Evolutionary conservation across 106 monocot genomes (phyloP).

Genomic region (Vanilla planifolia): DNA sequence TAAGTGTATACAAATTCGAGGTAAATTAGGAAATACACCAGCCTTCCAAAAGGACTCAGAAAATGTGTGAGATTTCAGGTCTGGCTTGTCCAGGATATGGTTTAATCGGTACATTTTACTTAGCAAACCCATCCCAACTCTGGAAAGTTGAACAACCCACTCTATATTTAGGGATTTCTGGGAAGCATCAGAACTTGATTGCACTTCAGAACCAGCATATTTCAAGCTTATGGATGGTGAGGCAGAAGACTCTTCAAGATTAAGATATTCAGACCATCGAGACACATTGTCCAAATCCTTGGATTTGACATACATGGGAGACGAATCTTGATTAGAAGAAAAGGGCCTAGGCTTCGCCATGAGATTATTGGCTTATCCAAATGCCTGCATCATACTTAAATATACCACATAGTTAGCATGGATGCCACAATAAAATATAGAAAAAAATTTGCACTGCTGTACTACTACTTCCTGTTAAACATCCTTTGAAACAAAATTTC

Average conservation of each 20-base stretch:
- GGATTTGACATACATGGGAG: slow-evolving; percentile 45
- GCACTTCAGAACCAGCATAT: slow-evolving; percentile 23
- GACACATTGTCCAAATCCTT: slow-evolving; percentile 58
- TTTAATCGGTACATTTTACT: slow-evolving; percentile 77
- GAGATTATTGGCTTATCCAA: background rate
- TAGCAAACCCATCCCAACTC: slow-evolving; percentile 76
- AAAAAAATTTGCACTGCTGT: too few species aligned
- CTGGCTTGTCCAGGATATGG: slow-evolving; percentile 60
- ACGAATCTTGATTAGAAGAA: slow-evolving; percentile 33
- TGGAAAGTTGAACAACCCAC: slow-evolving; percentile 71
- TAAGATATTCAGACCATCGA: slow-evolving; percentile 77
- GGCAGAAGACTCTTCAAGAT: slow-evolving; percentile 38
- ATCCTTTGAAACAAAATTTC: too few species aligned
- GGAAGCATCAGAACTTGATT: slow-evolving; percentile 23
- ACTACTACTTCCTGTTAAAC: too few species aligned
- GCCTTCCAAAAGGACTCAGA: slow-evolving; percentile 92
- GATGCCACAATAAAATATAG: too few species aligned
- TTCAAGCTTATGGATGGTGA: slow-evolving; percentile 46
- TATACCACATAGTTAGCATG: too few species aligned
- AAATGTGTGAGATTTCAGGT: slow-evolving; percentile 57
- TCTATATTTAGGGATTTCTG: slow-evolving; percentile 67
- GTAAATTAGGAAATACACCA: slow-evolving; percentile 73
- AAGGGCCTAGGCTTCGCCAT: slow-evolving; percentile 38
- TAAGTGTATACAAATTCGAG: slow-evolving; percentile 61
- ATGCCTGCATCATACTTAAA: slow-evolving; percentile 16